Evolutionary conservation across 1,284 basidiomycete genomes (phyloP).

Genomic region (Malassezia nana): DNA sequence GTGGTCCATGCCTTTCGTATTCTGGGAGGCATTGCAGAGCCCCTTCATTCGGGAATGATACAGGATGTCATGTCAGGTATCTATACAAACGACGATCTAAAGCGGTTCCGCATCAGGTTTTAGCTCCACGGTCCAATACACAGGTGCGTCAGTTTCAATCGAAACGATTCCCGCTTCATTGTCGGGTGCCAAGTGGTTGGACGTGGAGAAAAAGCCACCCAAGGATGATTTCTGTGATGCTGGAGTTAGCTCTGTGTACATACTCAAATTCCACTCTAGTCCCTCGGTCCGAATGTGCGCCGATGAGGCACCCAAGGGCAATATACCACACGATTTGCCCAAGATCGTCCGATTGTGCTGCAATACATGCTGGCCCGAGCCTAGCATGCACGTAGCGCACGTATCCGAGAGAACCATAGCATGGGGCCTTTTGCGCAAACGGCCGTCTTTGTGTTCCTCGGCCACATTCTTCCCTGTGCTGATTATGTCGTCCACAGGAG

Average conservation of each 20-base stretch:
- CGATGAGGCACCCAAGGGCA: conserved; percentile 62
- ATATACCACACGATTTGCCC: conserved; percentile 80
- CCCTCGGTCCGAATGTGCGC: conserved; percentile 71
- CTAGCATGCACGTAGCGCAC: conserved; percentile 77
- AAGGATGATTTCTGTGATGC: conserved; percentile 25
- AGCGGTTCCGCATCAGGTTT: not conserved
- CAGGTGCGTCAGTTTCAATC: conserved; percentile 66
- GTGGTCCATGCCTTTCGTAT: not conserved
- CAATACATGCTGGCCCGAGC: conserved; percentile 69
- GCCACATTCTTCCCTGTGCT: not conserved
- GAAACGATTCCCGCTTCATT: conserved; percentile 54
- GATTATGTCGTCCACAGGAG: conserved; percentile 4
- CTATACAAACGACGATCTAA: not conserved
- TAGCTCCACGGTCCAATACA: conserved; percentile 76
- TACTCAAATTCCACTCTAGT: conserved; percentile 79
- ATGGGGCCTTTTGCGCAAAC: conserved; percentile 53
- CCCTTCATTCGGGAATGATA: not conserved
- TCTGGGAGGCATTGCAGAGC: conserved; percentile 2
- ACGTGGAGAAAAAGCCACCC: conserved; percentile 62
- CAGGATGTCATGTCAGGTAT: not conserved
- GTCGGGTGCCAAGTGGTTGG: conserved; percentile 61
- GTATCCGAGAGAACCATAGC: conserved; percentile 75
- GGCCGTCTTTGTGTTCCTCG: not conserved
- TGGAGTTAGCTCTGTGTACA: conserved; percentile 32
- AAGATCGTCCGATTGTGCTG: conserved; percentile 62